Percentiles rank a stretch among this genome's conserved stretches.
Conservation (phyloP, 495 filamentous ascomycete genomes). For the Neurospora sp. region DNA sequence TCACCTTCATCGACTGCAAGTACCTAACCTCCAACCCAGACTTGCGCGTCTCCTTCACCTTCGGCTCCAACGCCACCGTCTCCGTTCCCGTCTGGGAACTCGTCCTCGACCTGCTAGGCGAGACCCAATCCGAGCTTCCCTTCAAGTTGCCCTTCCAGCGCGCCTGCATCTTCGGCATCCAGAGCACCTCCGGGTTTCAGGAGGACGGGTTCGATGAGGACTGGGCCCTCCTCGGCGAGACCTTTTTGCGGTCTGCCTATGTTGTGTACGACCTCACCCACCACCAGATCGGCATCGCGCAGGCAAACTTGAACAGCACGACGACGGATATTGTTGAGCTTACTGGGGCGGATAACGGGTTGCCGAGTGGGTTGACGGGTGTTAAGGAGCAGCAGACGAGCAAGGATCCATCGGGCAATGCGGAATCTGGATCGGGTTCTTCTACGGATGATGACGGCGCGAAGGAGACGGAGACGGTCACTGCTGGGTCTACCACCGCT, state of each 20-base stretch:
- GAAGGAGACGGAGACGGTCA: conserved; percentile 1
- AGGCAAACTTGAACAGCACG: conserved; percentile 72
- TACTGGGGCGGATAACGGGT: conserved; percentile 18
- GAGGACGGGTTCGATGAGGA: conserved; percentile 10
- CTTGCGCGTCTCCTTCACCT: conserved; percentile 51
- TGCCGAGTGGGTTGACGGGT: conserved; percentile 28
- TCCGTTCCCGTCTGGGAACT: conserved; percentile 64
- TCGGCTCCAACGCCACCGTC: conserved; percentile 44
- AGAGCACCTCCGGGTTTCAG: conserved; percentile 19
- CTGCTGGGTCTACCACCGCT: neutral
- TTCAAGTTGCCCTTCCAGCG: conserved; percentile 19
- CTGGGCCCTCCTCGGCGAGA: conserved; percentile 57
- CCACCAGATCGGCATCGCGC: conserved; percentile 75
- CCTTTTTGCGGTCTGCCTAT: conserved; percentile 85
- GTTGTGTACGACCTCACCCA: conserved; percentile 85
- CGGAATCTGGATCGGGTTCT: neutral
- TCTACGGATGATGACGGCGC: neutral
- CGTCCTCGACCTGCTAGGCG: conserved; percentile 46
- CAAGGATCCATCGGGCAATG: neutral
- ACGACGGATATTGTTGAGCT: conserved; percentile 39
- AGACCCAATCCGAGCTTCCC: conserved; percentile 11
- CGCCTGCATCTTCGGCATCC: conserved; percentile 35
- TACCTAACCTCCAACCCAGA: conserved; percentile 47
- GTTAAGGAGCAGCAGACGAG: conserved; percentile 22
- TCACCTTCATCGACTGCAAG: conserved; percentile 37